Conservation (phyloP, 1,139 yeast genomes). For the Taphrina pruni region DNA sequence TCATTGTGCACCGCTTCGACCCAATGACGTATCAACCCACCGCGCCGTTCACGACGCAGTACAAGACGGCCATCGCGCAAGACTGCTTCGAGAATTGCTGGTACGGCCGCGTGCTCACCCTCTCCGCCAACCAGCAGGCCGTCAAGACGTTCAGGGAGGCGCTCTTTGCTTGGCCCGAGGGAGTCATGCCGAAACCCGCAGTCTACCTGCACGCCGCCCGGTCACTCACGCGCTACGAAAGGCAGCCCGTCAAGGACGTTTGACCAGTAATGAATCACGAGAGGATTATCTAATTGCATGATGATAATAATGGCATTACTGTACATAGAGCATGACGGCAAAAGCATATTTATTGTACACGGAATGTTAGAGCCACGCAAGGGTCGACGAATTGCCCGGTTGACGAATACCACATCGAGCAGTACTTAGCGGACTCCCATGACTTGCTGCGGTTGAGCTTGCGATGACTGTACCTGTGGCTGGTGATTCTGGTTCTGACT, state of each 20-base stretch:
- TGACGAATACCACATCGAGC: not conserved
- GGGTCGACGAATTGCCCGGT: not conserved
- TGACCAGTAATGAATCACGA: not conserved
- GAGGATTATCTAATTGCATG: not conserved
- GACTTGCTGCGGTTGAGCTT: constrained; percentile 10
- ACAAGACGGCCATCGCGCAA: constrained; percentile 24
- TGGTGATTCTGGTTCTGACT: not conserved
- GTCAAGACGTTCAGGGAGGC: constrained; percentile 27
- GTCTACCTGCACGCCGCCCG: constrained; percentile 23
- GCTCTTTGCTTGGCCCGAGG: constrained; percentile 20
- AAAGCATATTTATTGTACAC: constrained; percentile 1
- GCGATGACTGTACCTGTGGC: not conserved
- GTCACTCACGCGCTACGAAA: constrained; percentile 19
- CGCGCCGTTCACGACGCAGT: constrained; percentile 22
- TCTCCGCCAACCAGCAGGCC: constrained; percentile 30
- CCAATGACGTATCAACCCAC: constrained; percentile 3
- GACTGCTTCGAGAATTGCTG: constrained; percentile 35
- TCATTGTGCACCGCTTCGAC: constrained; percentile 15
- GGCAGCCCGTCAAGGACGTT: constrained; percentile 1
- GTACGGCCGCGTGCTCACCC: constrained; percentile 21
- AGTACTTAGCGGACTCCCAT: not conserved
- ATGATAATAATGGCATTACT: not conserved
- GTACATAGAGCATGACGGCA: not conserved
- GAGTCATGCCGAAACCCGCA: constrained; percentile 13
- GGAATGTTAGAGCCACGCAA: not conserved